These are phyloP conservation scores for Phyllosticta ampelicida DNA, from an alignment of 2,329 filamentous ascomycete species.

Conservation along the genomic window DNA sequence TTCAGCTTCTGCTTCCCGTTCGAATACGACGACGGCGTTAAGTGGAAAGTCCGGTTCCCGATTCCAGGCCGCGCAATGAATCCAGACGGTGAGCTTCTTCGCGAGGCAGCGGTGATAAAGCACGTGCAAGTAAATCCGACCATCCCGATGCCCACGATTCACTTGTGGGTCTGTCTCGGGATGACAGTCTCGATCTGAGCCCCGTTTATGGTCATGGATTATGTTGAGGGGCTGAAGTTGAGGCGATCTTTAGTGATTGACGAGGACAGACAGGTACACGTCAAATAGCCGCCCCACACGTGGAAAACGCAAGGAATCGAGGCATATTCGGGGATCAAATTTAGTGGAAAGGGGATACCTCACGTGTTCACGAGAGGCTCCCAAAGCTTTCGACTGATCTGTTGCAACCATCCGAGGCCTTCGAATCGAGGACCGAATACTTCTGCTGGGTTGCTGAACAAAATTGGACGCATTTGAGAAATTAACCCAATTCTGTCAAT, in stretches of 20 bases:
- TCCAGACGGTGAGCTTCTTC: slow-evolving; percentile 15
- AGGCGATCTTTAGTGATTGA: slow-evolving; percentile 7
- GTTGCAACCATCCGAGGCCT: neutral
- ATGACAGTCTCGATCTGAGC: slow-evolving; percentile 17
- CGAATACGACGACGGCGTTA: slow-evolving; percentile 8
- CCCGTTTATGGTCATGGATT: slow-evolving; percentile 20
- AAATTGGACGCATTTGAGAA: slow-evolving; percentile 16
- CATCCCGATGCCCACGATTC: slow-evolving; percentile 14
- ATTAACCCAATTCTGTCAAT: slow-evolving; percentile 17
- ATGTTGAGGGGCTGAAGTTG: slow-evolving; percentile 14
- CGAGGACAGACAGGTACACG: neutral
- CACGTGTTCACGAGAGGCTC: neutral
- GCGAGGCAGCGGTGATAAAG: slow-evolving; percentile 15
- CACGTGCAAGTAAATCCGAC: slow-evolving; percentile 14
- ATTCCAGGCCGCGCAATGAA: slow-evolving; percentile 12
- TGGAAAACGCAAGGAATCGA: slow-evolving; percentile 15
- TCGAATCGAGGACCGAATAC: slow-evolving; percentile 14
- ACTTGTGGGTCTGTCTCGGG: slow-evolving; percentile 15
- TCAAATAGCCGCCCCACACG: neutral
- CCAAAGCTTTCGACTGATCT: neutral
- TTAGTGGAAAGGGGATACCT: neutral
- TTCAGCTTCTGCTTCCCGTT: slow-evolving; percentile 11
- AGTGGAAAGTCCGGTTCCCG: slow-evolving; percentile 11
- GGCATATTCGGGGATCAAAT: slow-evolving; percentile 10
- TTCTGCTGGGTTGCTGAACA: slow-evolving; percentile 16